Base-by-base conservation (phyloP, 1,284 basidiomycete genomes). In the Lentinula novae-zelandiae region DNA sequence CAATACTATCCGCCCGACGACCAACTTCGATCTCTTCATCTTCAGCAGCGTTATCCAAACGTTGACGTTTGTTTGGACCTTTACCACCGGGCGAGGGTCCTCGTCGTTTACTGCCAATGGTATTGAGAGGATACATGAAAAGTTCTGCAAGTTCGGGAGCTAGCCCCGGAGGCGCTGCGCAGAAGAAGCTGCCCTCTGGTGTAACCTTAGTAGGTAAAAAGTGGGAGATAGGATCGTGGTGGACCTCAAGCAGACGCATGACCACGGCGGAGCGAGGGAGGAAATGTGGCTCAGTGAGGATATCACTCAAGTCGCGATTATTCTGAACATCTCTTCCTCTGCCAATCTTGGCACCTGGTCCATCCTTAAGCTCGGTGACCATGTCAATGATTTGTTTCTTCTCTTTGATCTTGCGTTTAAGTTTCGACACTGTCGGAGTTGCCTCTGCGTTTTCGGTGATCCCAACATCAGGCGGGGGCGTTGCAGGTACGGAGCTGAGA, bases 371-470 rank as follows among this genome's bases (percentile, higher is more conserved):
- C 74, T 96, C 94, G 2, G 91, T 94, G 50, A 93, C 85, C 12
- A 84, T 81, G 71, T 96, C 88, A 60, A 92, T 88, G 62, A 93
- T 91, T 67, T 89, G 89, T 69, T 87, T 92, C 78, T 86, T 89
- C 67, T 88, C 84, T 67, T 85, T 86, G 57, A 78, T 69, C 65
- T 83, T 84, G 58, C 81, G 78, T 69, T 83, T 84, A 33, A 67
- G 68, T 67, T 83, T 82, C 33, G 71, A 63, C 33, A 71, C 67
- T 36, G 69, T 71, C 33, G 65, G 64, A 13, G 65, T 64, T 9
- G 61, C 57, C n/a, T 64, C 53, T 10, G 57, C 55, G 22, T 52
- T 40, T 34, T 51, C 57, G 27, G 56, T 53, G 51, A 86, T 67
- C 53, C 75, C 68, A 5, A 77, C 68, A 15, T 80, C 79, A 9